Evolutionary conservation across 2,329 filamentous ascomycete species (phyloP), one percentile per base, ranked within the genome.

Genomic region (Taxawa tesnikishii): DNA sequence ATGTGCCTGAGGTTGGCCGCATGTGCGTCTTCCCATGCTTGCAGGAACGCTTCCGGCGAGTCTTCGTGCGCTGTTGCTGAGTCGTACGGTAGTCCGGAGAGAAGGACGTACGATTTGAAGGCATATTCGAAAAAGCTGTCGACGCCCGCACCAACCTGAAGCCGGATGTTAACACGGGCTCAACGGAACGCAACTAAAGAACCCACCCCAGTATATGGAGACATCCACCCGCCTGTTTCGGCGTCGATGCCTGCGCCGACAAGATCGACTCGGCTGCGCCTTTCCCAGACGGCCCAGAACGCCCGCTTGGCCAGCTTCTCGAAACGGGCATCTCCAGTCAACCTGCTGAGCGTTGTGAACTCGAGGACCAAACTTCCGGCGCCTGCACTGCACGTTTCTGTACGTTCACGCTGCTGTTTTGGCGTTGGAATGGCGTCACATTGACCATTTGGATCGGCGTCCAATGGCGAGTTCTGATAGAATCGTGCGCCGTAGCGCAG

Each of bases 51-150:
- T 28, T 84, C 80, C 0, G 87, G 65, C 0, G 79, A 80, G 32
- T 65, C 52, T 3, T 37, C 37, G 42, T 83, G 74, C 39, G 80
- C 70, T 31, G 75, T 70, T 9, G 41, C 34, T 4, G 48, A 26
- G 27, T 59, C 46, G 37, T 54, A 56, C 1, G 59, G 54, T 5
- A 65, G 74, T 2, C 83, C 83, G 2, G 88, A 94, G 14, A 96
- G 72, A 15, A 98, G 60, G 38, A 98, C 82, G 50, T 94, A 78
- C 12, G 85, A 85, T 58, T 98, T 98, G 47, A 96, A 70, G 3
- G 90, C 87, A 56, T 98, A 98, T 59, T 98, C 90, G 49, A 94
- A 96, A 60, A 98, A 98, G 58, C 87, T 94, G 60, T 98, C 90
- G 48, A 94, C 84, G 24, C 90, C 90, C 6, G 90, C 90, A 30